These are phyloP conservation scores for Spergularia marina DNA, from an alignment of 148 eudicot species.

Conservation along the genomic window DNA sequence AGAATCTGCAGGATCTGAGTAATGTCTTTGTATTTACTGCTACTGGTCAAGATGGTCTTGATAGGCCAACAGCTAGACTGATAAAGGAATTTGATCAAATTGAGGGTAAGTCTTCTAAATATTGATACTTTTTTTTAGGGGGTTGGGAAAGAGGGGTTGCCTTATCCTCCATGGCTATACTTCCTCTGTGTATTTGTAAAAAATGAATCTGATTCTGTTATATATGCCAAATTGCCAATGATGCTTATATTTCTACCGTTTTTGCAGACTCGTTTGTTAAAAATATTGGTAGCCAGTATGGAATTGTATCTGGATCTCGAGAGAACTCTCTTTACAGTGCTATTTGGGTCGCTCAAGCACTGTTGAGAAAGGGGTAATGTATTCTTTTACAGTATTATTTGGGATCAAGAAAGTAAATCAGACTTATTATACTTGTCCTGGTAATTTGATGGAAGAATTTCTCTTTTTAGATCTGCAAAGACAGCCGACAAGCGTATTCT, in stretches of 20 bases:
- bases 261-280: conserved; percentile 61
- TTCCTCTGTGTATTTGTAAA: not conserved
- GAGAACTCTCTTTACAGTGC: conserved; percentile 92
- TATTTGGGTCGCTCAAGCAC: conserved; percentile 96
- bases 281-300: conserved; percentile 79
- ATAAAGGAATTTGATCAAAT: conserved; percentile 78
- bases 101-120: conserved; percentile 47
- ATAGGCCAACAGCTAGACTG: conserved; percentile 80
- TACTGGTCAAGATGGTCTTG: conserved; percentile 71
- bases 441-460: conserved; percentile 12
- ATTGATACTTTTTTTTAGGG: not conserved
- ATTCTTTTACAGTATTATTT: not conserved
- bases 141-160: not conserved
- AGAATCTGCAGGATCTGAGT: conserved; percentile 80
- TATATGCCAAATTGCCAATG: too few relatives aligned
- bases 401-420: not conserved
- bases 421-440: conserved; percentile 10
- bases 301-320: conserved; percentile 75
- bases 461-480: conserved; percentile 61
- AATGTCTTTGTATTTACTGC: conserved; percentile 74
- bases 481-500: conserved; percentile 82
- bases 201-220: conserved; percentile 1
- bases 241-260: too few relatives aligned
- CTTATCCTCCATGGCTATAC: not conserved
- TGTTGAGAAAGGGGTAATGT: conserved; percentile 83